Percentiles rank a stretch among this genome's conserved stretches.
Conservation (phyloP, 1,284 basidiomycete species). For the Sutorius eximius region DNA sequence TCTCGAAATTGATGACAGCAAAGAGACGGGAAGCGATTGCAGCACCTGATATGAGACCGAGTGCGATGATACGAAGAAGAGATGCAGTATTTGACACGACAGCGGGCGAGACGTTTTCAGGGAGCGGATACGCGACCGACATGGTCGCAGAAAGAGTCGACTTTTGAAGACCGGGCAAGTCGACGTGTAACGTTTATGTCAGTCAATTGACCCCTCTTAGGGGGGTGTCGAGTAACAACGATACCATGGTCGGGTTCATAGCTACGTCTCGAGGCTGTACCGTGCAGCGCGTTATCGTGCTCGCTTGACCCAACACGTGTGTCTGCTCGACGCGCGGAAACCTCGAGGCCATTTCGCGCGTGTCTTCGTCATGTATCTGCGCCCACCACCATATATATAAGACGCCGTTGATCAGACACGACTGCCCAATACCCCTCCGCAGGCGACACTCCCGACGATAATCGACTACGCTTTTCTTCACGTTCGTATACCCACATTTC, state of each 20-base stretch:
- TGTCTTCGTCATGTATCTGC: slow-evolving; percentile 26
- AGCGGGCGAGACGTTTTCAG: slow-evolving; percentile 63
- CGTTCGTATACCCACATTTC: slow-evolving; percentile 11
- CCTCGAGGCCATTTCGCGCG: slow-evolving; percentile 35
- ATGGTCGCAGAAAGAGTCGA: slow-evolving; percentile 44
- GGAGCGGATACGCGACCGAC: slow-evolving; percentile 67
- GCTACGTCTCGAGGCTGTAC: slow-evolving; percentile 13
- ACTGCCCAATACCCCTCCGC: slow-evolving; percentile 20
- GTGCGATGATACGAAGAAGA: slow-evolving; percentile 82
- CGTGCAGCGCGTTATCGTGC: slow-evolving; percentile 16
- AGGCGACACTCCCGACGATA: slow-evolving; percentile 21
- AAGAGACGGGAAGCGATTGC: slow-evolving; percentile 96
- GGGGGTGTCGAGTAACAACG: too few species aligned
- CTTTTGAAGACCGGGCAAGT: too few species aligned
- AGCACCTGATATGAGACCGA: slow-evolving; percentile 86
- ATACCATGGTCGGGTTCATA: background rate
- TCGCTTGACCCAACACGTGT: slow-evolving; percentile 19
- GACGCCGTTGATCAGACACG: slow-evolving; percentile 31
- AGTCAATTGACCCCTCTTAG: too few species aligned
- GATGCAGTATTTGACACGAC: slow-evolving; percentile 82
- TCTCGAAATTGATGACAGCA: slow-evolving; percentile 97
- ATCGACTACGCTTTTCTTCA: slow-evolving; percentile 12
- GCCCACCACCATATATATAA: slow-evolving; percentile 30
- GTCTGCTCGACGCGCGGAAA: slow-evolving; percentile 22
- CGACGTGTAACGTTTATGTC: too few species aligned